phyloP scores from a whole-genome alignment of 2,329 filamentous ascomycete species.

The Cercospora nicotianae region DNA sequence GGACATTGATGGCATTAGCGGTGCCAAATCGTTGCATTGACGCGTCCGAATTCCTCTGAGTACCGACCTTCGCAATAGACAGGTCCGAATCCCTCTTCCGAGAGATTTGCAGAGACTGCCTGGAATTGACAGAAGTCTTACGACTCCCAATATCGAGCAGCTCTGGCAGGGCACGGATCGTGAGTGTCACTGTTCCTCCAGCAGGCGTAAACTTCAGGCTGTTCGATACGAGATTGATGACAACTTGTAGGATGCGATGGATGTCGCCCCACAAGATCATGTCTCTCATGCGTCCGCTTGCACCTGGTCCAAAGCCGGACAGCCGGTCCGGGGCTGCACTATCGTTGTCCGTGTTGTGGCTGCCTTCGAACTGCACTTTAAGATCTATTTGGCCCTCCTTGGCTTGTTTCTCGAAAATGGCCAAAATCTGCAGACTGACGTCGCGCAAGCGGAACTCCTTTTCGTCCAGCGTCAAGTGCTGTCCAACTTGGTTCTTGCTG shows the following conservation, averaged over 20 bases:
- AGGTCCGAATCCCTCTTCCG: conserved; percentile 14
- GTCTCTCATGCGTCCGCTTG: conserved; percentile 70
- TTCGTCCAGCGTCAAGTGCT: conserved; percentile 77
- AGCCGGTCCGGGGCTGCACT: conserved; percentile 10
- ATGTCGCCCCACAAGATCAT: conserved; percentile 93
- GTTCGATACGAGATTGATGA: conserved; percentile 91
- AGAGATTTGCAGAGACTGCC: conserved; percentile 10
- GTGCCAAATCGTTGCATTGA: conserved; percentile 33
- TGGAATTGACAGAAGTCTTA: conserved; percentile 43
- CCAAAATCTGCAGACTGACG: conserved; percentile 75
- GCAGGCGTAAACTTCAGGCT: conserved; percentile 85
- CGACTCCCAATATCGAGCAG: conserved; percentile 47
- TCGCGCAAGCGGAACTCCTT: conserved; percentile 84
- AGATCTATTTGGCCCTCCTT: conserved; percentile 76
- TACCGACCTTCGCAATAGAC: conserved; percentile 10
- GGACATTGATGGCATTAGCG: conserved; percentile 48
- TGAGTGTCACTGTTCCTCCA: conserved; percentile 71
- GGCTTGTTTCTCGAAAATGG: conserved; percentile 89
- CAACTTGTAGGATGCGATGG: conserved; percentile 85
- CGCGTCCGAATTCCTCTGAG: conserved; percentile 14
- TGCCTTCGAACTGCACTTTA: conserved; percentile 67
- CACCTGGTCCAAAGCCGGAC: conserved; percentile 40
- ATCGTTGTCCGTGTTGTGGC: conserved; percentile 39
- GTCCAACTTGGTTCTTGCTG: conserved; percentile 91
- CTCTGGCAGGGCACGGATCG: conserved; percentile 72